Evolutionary conservation across 2,329 filamentous ascomycete species (phyloP), one percentile per base, ranked within the genome.

Genomic region (Furcasterigmium sp.): DNA sequence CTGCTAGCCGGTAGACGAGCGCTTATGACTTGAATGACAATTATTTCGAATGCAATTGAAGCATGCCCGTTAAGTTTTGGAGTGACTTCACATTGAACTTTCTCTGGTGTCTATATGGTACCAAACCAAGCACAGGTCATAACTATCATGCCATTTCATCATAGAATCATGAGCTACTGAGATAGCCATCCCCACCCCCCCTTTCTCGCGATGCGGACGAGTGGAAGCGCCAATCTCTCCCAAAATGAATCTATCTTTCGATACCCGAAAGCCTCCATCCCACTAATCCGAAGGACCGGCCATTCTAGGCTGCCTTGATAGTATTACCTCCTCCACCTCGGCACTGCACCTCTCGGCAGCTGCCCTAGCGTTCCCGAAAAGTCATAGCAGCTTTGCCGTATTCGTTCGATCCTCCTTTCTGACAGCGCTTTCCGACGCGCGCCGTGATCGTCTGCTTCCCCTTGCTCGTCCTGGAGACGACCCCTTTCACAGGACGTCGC

Each of bases 111-210:
- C n/a, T n/a, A n/a, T n/a, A n/a, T n/a, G n/a, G n/a, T n/a, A n/a
- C 17, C 23, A 23, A 14, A 39, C 37, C 7, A 3, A 15, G 29
- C 17, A 10, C n/a, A 35, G 42, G 48, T 51, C 48, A 39, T 51
- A 49, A 51, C 44, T 49, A 43, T 51, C 48, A 49, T 51, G 46
- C 46, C 48, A 51, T 51, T 51, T 51, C 48, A 38, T 51, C 48
- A 49, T 49, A 45, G 46, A 44, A 45, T 51, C 48, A 51, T 51
- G 44, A 49, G 40, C 46, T 47, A 39, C 42, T 46, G 28, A 51
- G 34, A 49, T 46, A 32, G 39, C 42, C 42, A 48, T 42, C 41
- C 34, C 39, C 43, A 35, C 23, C 23, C 37, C 11, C 23, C 19
- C 39, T 6, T 32, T 14, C 6, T 14, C 29, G 29, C 29, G 8